Base-by-base conservation (phyloP, 305 asterid species). In the Fraxinus greggii region DNA sequence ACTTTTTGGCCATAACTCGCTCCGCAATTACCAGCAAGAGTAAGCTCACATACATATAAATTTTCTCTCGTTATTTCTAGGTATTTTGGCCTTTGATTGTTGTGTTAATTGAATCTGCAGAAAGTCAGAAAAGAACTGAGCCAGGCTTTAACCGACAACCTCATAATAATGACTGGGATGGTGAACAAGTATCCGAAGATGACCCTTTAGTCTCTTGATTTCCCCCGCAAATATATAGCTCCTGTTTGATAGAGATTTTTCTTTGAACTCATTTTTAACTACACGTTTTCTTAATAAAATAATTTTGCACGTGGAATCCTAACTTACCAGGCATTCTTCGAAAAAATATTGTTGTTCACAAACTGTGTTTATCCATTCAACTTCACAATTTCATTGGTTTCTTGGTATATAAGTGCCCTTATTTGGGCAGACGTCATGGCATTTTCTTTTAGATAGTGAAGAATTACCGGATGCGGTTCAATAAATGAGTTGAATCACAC, bases 11-110 rank as follows among this genome's bases (percentile, higher is more conserved):
- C 26, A 67, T 92, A 26, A 96, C 99, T 38, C 98, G 99, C 54
- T 86, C 94, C 0, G 95, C 98, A 75, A 96, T 96, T 80, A 89
- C 90, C 40, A 91, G 81, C 91, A 95, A 95, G 87, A 95, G 99
- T 93, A 88, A 87, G 84, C 28, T 19, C 67, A 36, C 35, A 78
- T 35, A 0, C 56, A 5, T 31, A 26, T 73, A 61, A 73, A 76
- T 67, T 83, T 40, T 51, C 28, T 59, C 33, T 61, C 63, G 1
- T 15, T n/a, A 17, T 54, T n/a, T 61, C 15, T 21, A 2, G 72
- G 17, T 1, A 8, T 21, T 7, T 61, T 6, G 2, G 32, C 29
- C 2, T 61, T 24, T 63, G n/a, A 15, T 76, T 45, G 4, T 72
- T 82, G 15, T 33, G 40, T 56, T 17, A 36, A 31, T 69, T 65